phyloP scores from a whole-genome alignment of 306 rosid species.

The Herpetospermum pedunculosum region DNA sequence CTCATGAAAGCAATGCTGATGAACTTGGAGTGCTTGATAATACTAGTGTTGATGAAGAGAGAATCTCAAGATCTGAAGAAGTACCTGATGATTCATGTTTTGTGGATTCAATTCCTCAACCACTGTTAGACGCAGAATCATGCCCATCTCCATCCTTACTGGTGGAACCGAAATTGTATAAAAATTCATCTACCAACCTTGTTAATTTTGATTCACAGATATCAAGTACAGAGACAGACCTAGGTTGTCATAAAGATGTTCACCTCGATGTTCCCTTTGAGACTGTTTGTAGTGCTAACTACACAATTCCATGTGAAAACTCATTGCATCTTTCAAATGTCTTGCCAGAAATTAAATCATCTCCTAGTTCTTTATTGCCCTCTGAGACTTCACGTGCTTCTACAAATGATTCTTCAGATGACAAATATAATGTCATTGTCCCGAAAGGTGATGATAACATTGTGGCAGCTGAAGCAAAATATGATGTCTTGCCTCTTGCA shows the following conservation, averaged over 20 bases:
- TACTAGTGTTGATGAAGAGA: constrained; percentile 23
- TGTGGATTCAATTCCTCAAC: constrained; percentile 19
- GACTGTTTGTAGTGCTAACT: constrained; percentile 21
- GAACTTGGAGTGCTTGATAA: constrained; percentile 20
- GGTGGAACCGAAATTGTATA: constrained; percentile 21
- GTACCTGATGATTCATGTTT: constrained; percentile 26
- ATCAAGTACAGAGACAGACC: constrained; percentile 22
- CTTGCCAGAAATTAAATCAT: constrained; percentile 27
- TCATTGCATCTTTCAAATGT: constrained; percentile 21
- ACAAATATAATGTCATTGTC: background rate
- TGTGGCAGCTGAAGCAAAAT: constrained; percentile 19
- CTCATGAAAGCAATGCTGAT: constrained; percentile 15
- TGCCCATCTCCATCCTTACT: constrained; percentile 14
- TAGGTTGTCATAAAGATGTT: constrained; percentile 24
- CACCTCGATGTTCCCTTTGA: constrained; percentile 17
- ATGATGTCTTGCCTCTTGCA: constrained; percentile 25
- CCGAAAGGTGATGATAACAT: constrained; percentile 16
- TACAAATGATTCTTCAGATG: constrained; percentile 17
- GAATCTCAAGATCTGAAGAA: constrained; percentile 23
- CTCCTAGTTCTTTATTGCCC: constrained; percentile 12
- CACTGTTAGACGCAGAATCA: constrained; percentile 25
- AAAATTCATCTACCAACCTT: constrained; percentile 15
- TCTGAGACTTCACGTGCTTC: constrained; percentile 16
- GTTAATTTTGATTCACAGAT: constrained; percentile 16
- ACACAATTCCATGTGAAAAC: constrained; percentile 21